Conservation (phyloP, 768 basidiomycete genomes). For the Mycena alexandri region DNA sequence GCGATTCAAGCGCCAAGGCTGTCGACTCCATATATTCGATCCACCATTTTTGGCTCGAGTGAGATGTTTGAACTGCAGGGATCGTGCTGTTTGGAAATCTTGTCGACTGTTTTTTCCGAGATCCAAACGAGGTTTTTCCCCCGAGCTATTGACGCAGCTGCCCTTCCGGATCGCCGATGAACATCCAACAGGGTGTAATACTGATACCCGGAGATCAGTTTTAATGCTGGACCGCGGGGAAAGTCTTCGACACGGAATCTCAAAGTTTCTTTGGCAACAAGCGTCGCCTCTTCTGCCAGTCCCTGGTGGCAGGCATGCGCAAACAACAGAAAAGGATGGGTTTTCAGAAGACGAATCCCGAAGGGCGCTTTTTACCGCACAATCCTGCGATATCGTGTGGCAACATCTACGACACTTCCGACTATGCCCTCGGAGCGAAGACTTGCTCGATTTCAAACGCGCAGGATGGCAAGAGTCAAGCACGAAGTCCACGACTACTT, state of each 20-base stretch:
- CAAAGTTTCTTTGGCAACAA: conserved; percentile 14
- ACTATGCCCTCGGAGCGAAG: neutral
- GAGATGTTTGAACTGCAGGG: neutral
- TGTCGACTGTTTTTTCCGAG: neutral
- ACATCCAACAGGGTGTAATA: conserved; percentile 12
- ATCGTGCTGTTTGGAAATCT: neutral
- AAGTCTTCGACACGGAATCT: conserved; percentile 12
- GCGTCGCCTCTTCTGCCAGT: conserved; percentile 3
- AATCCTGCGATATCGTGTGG: conserved; percentile 10
- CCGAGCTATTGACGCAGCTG: neutral
- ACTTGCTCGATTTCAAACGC: neutral
- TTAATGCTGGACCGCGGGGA: conserved; percentile 4
- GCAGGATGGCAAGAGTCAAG: conserved; percentile 16
- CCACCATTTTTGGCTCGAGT: conserved; percentile 10
- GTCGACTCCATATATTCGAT: neutral
- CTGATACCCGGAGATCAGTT: conserved; percentile 11
- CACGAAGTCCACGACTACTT: conserved; percentile 17
- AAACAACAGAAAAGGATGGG: conserved; percentile 13
- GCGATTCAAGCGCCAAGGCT: neutral
- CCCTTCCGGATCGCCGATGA: conserved; percentile 9
- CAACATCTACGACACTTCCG: conserved; percentile 6
- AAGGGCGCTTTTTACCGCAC: conserved; percentile 5
- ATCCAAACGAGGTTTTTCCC: neutral
- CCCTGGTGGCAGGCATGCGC: neutral
- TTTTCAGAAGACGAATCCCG: conserved; percentile 7